Evolutionary conservation across 495 filamentous ascomycete species (phyloP).

Genomic region (Xylaria scruposa): DNA sequence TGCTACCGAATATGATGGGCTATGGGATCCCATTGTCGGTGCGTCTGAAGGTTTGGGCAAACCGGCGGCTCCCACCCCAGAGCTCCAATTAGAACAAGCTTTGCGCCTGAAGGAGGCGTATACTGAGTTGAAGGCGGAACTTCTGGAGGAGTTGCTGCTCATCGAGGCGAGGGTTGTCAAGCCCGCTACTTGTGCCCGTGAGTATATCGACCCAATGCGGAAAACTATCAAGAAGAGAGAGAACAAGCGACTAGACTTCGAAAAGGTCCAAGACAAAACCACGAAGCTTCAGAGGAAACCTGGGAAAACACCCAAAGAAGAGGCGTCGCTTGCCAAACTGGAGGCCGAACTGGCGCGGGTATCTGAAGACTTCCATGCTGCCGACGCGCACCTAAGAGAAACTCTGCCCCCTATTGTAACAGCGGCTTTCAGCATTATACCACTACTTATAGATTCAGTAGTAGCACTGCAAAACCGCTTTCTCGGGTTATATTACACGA

Average conservation of each 20-base stretch:
- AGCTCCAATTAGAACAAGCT: constrained; percentile 68
- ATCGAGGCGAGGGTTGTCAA: constrained; percentile 77
- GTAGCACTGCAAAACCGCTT: constrained; percentile 84
- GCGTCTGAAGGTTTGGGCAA: constrained; percentile 59
- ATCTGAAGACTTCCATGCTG: constrained; percentile 77
- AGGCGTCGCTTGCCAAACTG: constrained; percentile 75
- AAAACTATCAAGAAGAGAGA: constrained; percentile 93
- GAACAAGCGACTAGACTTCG: constrained; percentile 88
- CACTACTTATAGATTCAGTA: constrained; percentile 74
- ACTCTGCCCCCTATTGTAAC: constrained; percentile 77
- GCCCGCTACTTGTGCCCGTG: constrained; percentile 75
- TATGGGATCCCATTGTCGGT: constrained; percentile 85
- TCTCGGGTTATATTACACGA: constrained; percentile 84
- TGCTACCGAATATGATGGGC: constrained; percentile 71
- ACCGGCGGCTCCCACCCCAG: constrained; percentile 67
- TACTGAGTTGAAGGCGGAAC: constrained; percentile 74
- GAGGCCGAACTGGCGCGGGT: constrained; percentile 74
- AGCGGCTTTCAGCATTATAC: constrained; percentile 79
- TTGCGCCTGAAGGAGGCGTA: constrained; percentile 72
- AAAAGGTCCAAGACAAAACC: constrained; percentile 76
- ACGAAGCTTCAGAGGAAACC: constrained; percentile 74
- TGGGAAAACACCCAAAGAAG: constrained; percentile 77
- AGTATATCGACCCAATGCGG: constrained; percentile 75
- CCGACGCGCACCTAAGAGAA: constrained; percentile 81
- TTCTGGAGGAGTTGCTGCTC: constrained; percentile 73